Evolutionary conservation across 2,329 filamentous ascomycete genomes (phyloP).

Genomic region (Clonostachys sp.): DNA sequence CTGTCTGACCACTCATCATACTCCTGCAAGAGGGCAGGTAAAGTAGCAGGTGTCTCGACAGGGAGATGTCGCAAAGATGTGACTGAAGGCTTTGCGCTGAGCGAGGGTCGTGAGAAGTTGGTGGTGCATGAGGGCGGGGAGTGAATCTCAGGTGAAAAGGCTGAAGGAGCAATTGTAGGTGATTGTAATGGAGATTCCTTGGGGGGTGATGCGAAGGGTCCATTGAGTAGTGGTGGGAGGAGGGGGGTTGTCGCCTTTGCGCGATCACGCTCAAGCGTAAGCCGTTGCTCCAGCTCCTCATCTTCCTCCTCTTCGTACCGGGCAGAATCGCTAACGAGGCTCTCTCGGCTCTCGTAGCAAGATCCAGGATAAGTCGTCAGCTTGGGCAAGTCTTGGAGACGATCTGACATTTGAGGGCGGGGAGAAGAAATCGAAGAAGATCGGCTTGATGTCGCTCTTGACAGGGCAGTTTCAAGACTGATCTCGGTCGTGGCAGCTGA

Average conservation of each 20-base stretch:
- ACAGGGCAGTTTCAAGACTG: slow-evolving; percentile 73
- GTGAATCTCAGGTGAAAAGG: slow-evolving; percentile 29
- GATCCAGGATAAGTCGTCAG: slow-evolving; percentile 61
- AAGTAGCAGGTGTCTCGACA: slow-evolving; percentile 44
- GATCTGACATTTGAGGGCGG: slow-evolving; percentile 12
- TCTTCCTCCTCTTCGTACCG: slow-evolving; percentile 35
- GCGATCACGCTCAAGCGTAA: slow-evolving; percentile 52
- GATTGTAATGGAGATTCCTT: slow-evolving; percentile 82
- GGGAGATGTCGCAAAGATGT: slow-evolving; percentile 65
- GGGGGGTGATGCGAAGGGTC: slow-evolving; percentile 47
- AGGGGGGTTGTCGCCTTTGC: slow-evolving; percentile 74
- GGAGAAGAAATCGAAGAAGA: slow-evolving; percentile 73
- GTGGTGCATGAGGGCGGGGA: slow-evolving; percentile 43
- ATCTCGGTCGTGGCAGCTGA: slow-evolving; percentile 73
- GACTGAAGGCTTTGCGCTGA: slow-evolving; percentile 73
- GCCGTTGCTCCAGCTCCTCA: slow-evolving; percentile 28
- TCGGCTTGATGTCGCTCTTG: slow-evolving; percentile 66
- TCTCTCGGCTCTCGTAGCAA: slow-evolving; percentile 56
- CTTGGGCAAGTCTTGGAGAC: slow-evolving; percentile 33
- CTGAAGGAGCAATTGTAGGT: slow-evolving; percentile 65
- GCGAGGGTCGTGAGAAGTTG: slow-evolving; percentile 46
- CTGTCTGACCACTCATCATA: slow-evolving; percentile 79
- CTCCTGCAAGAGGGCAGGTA: slow-evolving; percentile 62
- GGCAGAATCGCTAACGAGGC: slow-evolving; percentile 35
- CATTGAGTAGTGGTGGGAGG: slow-evolving; percentile 74